phyloP scores from a whole-genome alignment of 805 yeast species.

The Cyberlindnera mrakii region DNA sequence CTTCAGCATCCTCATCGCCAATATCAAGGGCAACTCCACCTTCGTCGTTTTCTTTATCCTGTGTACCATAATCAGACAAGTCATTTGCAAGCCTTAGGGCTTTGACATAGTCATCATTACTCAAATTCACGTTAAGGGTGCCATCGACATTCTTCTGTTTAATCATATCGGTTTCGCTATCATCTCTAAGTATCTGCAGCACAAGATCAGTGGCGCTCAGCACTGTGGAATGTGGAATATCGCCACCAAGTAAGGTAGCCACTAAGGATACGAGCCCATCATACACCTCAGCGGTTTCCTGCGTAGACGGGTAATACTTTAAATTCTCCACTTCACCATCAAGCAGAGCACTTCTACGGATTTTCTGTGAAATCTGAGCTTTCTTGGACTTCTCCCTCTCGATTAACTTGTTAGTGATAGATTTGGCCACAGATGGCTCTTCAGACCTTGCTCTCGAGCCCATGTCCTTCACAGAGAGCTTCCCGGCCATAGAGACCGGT shows the following conservation, averaged over 20 bases:
- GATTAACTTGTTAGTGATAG: slow-evolving; percentile 14
- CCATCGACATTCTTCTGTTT: slow-evolving; percentile 42
- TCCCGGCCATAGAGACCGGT: slow-evolving; percentile 71
- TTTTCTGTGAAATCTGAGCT: neutral
- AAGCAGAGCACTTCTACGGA: slow-evolving; percentile 23
- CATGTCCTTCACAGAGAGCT: slow-evolving; percentile 62
- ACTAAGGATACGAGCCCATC: slow-evolving; percentile 59
- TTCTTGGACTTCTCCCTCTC: slow-evolving; percentile 15
- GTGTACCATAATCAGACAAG: slow-evolving; percentile 43
- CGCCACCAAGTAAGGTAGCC: slow-evolving; percentile 49
- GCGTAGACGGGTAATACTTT: slow-evolving; percentile 58
- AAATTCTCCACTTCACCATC: slow-evolving; percentile 39
- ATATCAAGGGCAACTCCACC: slow-evolving; percentile 27
- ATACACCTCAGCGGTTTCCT: slow-evolving; percentile 43
- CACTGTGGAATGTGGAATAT: slow-evolving; percentile 69
- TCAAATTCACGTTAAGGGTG: slow-evolving; percentile 30
- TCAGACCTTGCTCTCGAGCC: slow-evolving; percentile 36
- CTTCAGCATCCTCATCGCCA: slow-evolving; percentile 25
- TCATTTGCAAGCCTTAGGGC: slow-evolving; percentile 33
- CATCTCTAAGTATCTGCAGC: slow-evolving; percentile 48
- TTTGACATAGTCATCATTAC: slow-evolving; percentile 24
- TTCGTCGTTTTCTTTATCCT: slow-evolving; percentile 36
- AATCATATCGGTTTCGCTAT: slow-evolving; percentile 35
- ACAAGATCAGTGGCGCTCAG: slow-evolving; percentile 67
- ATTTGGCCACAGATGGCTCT: slow-evolving; percentile 12